Evolutionary conservation across 2,329 filamentous ascomycete species (phyloP), one percentile per base, ranked within the genome.

Genomic region (Beauveria rudraprayagi): DNA sequence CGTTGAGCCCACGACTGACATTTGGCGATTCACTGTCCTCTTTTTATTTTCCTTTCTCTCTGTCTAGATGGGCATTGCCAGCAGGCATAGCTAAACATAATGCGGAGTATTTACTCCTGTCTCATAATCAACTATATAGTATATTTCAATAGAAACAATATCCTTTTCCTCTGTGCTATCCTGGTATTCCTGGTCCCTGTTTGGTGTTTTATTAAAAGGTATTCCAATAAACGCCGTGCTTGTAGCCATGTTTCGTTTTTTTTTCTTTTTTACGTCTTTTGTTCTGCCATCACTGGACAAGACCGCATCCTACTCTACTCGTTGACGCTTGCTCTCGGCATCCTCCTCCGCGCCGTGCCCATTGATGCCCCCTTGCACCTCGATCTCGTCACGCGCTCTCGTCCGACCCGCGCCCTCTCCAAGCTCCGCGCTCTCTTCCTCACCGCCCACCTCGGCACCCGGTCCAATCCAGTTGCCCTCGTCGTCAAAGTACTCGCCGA

Each of bases 401-500:
- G 82, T 80, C 62, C 82, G 80, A 28, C 86, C 86, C 1, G 84
- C 86, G 9, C 87, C 86, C 61, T 86, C 85, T 50, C 87, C 87
- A 22, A 88, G 76, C 60, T 78, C 79, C 51, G 78, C 83, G 28
- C 75, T 74, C 2, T 66, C 76, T 1, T 34, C 78, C 9, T 70
- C 75, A 7, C 70, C 74, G 3, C 70, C 75, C 10, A 69, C 68
- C 1, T 69, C 72, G 8, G 56, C 65, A 7, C 64, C 68, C 40
- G 63, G 70, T 0, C 77, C 83, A 65, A 89, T 88, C 83, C 88
- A 93, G 70, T 93, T 92, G 3, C 91, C 91, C 9, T 92, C 82
- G 64, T 83, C 86, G 67, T 94, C 90, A 73, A 94, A 90, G 70
- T 86, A 96, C 66, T 96, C 84, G 65, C 88, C 80, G 71, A 96